A percentile compares a stretch with the other conserved stretches of the same genome.
phyloP scores from a whole-genome alignment of 2,329 filamentous ascomycete species.

The Thyridium curvatum region DNA sequence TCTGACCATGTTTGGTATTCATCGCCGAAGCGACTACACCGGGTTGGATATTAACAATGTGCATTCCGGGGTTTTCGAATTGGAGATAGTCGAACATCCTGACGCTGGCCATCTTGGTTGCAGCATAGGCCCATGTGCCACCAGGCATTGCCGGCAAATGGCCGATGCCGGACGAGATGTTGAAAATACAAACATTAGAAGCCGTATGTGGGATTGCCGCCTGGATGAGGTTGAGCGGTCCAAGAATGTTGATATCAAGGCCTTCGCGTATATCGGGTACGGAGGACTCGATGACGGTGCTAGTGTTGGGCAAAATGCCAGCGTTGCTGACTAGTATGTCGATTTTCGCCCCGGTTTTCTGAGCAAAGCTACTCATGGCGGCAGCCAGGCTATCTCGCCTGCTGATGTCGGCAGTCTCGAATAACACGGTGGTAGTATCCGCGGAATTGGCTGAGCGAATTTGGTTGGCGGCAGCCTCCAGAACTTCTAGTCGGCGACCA shows the following conservation, averaged over 20 bases:
- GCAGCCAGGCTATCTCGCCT: constrained; percentile 2
- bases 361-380: constrained; percentile 3
- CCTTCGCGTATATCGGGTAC: not conserved
- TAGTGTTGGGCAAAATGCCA: constrained; percentile 3
- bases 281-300: constrained; percentile 2
- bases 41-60: constrained; percentile 32
- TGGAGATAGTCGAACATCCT: constrained; percentile 28
- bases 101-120: constrained; percentile 24
- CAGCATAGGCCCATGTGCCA: constrained; percentile 18
- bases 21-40: constrained; percentile 32
- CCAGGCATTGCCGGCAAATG: constrained; percentile 9
- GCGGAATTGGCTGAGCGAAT: not conserved
- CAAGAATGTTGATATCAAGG: constrained; percentile 16
- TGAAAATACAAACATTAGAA: constrained; percentile 11
- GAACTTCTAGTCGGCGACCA: constrained; percentile 15
- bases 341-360: constrained; percentile 4
- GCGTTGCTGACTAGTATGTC: constrained; percentile 11
- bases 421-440: constrained; percentile 2
- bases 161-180: constrained; percentile 11
- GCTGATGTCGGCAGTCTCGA: constrained; percentile 6
- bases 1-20: constrained; percentile 4
- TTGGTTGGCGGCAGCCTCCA: constrained; percentile 8
- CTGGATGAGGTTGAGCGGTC: constrained; percentile 15
- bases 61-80: constrained; percentile 25
- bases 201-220: constrained; percentile 8